Percentiles rank a stretch among this genome's conserved stretches.
Evolutionary conservation across 305 asterid genomes (phyloP).

Genomic region (Fraxinus velutina): DNA sequence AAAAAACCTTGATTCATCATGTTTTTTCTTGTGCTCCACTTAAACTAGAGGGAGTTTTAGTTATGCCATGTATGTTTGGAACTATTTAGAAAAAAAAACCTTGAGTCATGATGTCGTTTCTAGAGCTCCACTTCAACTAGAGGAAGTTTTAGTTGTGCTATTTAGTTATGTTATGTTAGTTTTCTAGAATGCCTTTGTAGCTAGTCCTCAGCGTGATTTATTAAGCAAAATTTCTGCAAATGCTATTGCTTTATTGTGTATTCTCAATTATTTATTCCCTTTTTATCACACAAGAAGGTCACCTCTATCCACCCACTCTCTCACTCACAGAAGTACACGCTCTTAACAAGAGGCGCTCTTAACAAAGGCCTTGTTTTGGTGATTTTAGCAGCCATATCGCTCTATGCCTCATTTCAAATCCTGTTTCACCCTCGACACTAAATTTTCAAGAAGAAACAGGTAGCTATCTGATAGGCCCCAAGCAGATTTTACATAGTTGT

Average conservation of each 20-base stretch:
- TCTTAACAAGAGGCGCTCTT: neutral
- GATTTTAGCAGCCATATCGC: neutral
- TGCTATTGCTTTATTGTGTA: neutral
- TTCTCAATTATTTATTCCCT: neutral
- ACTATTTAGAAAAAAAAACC: neutral
- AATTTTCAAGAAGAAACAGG: neutral
- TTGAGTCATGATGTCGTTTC: neutral
- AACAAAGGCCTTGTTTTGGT: neutral
- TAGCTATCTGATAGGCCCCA: neutral
- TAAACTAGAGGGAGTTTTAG: neutral
- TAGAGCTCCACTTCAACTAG: neutral
- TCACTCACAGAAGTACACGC: neutral
- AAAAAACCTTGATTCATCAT: neutral
- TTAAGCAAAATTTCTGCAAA: neutral
- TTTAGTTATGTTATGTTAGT: neutral
- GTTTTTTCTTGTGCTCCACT: neutral
- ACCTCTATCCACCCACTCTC: neutral
- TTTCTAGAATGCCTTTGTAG: neutral
- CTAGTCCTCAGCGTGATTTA: neutral
- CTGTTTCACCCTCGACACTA: neutral
- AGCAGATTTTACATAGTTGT: neutral
- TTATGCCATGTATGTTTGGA: neutral
- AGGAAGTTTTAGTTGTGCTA: neutral
- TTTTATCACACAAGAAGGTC: neutral
- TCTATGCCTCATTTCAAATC: neutral